Conservation (phyloP, 176 grass and related monocot species). For the Oryza meridionalis region DNA sequence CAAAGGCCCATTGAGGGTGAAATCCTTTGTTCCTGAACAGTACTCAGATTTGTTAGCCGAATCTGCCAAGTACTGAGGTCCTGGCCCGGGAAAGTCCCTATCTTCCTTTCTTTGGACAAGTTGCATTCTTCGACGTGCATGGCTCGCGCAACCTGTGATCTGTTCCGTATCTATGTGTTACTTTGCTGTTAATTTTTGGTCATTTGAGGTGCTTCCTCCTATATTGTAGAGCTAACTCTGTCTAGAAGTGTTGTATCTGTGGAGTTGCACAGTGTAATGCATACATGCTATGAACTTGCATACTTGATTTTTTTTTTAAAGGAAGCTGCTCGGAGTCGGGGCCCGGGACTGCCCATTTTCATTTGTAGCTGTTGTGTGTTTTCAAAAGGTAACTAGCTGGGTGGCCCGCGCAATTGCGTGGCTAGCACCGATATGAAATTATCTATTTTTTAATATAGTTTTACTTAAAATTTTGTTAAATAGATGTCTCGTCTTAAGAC, state of each 20-base stretch:
- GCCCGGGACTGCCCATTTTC: too few relatives aligned
- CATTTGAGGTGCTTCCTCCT: constrained; percentile 16
- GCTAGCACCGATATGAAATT: too few relatives aligned
- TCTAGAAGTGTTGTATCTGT: constrained; percentile 3
- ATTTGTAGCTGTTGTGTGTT: not conserved
- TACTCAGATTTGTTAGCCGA: constrained; percentile 53
- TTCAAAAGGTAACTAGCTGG: not conserved
- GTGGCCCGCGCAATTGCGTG: too few relatives aligned
- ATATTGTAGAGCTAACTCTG: constrained; percentile 5
- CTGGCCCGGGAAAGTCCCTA: not conserved
- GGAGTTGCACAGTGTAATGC: not conserved
- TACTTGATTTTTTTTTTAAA: not conserved
- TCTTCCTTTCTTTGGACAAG: not conserved
- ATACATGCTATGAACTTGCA: not conserved
- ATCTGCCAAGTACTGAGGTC: constrained; percentile 32
- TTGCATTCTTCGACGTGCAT: not conserved
- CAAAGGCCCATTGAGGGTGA: constrained; percentile 58
- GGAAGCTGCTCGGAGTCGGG: not conserved
- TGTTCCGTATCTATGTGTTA: not conserved
- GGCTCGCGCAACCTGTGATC: not conserved
- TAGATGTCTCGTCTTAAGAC: too few relatives aligned
- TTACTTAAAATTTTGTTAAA: too few relatives aligned
- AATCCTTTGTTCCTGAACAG: constrained; percentile 68
- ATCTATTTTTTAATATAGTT: too few relatives aligned
- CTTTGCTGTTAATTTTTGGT: not conserved